Conservation (phyloP, 2,329 filamentous ascomycete genomes). For the Grosmannia clavigera region DNA sequence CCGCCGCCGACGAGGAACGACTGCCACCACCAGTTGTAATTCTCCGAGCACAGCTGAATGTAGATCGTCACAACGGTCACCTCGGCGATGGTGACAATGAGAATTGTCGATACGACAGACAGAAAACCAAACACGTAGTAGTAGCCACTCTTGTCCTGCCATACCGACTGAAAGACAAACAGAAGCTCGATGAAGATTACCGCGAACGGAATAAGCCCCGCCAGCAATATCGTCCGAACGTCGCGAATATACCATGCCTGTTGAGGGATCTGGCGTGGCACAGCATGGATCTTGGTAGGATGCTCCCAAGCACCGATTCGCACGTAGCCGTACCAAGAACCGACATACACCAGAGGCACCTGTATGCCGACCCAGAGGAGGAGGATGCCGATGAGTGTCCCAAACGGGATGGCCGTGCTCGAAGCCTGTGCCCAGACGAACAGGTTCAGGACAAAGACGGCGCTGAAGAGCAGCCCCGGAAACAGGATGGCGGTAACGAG, state of each 20-base stretch:
- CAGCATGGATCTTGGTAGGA: conserved; percentile 62
- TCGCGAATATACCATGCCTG: conserved; percentile 65
- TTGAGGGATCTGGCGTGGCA: conserved; percentile 60
- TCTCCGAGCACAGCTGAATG: conserved; percentile 70
- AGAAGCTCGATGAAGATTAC: conserved; percentile 24
- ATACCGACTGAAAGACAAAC: conserved; percentile 50
- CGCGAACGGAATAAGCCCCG: conserved; percentile 70
- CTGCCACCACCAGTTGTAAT: conserved; percentile 90
- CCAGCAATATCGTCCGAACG: conserved; percentile 52
- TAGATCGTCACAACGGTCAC: conserved; percentile 77
- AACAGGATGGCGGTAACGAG: conserved; percentile 66
- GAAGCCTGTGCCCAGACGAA: conserved; percentile 88
- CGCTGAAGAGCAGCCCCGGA: conserved; percentile 62
- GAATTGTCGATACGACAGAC: conserved; percentile 57
- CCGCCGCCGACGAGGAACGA: conserved; percentile 69
- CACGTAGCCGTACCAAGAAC: conserved; percentile 65
- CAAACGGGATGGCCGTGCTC: conserved; percentile 75
- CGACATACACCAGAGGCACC: conserved; percentile 70
- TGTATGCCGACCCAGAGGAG: conserved; percentile 77
- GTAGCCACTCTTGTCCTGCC: conserved; percentile 84
- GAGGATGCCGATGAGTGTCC: conserved; percentile 60
- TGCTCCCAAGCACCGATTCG: conserved; percentile 61
- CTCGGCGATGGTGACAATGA: conserved; percentile 67
- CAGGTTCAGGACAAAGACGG: conserved; percentile 70
- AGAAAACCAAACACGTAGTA: conserved; percentile 89